Evolutionary conservation across 495 filamentous ascomycete genomes (phyloP).

Genomic region (Pseudevernia furfuracea): DNA sequence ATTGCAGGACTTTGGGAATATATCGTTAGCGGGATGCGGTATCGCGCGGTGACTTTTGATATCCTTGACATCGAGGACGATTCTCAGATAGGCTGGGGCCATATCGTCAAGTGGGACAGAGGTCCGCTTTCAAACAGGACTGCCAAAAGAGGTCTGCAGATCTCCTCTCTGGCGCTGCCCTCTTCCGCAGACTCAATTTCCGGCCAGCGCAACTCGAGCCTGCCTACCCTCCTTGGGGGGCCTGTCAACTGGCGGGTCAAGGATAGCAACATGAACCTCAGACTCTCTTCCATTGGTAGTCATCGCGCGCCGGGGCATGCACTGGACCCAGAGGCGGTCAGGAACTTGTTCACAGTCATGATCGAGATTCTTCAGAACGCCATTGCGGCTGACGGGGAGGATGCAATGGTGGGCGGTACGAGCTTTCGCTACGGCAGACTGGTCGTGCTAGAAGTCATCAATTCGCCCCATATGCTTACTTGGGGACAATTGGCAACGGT

Average conservation of each 20-base stretch:
- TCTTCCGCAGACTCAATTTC: neutral
- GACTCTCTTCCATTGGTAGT: neutral
- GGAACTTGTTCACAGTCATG: neutral
- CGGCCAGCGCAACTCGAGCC: neutral
- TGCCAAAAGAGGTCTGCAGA: neutral
- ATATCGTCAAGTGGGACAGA: neutral
- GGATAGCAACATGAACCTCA: neutral
- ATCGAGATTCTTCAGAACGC: neutral
- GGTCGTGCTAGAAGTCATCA: neutral
- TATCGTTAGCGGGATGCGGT: neutral
- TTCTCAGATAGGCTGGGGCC: neutral
- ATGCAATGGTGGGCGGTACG: neutral
- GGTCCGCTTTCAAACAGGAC: neutral
- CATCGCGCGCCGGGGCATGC: neutral
- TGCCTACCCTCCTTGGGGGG: neutral
- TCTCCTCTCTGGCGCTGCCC: neutral
- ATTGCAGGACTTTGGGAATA: neutral
- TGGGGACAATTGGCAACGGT: neutral
- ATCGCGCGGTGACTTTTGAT: neutral
- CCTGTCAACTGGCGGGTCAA: neutral
- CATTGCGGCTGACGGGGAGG: neutral
- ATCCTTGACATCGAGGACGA: neutral
- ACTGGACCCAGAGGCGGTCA: neutral
- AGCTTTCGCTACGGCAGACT: neutral
- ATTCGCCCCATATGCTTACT: neutral